Evolutionary conservation across 805 yeast species (phyloP).

Genomic region (Metschnikowia orientalis): DNA sequence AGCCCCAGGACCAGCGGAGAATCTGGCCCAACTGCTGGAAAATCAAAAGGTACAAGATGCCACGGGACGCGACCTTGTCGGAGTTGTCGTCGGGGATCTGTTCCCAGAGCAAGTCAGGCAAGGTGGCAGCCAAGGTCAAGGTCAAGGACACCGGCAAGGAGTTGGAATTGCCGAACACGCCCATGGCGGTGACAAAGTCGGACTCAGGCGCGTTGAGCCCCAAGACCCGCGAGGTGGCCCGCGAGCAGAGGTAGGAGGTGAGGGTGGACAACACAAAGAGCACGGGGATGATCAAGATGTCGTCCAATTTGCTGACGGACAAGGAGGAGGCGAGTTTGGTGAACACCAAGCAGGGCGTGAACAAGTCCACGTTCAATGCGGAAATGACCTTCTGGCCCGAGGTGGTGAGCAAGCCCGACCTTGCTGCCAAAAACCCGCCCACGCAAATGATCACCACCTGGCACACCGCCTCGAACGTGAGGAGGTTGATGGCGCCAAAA

Average conservation of each 20-base stretch:
- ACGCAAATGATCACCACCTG: conserved; percentile 85
- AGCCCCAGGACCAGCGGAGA: conserved; percentile 86
- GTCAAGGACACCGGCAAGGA: conserved; percentile 91
- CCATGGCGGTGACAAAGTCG: conserved; percentile 94
- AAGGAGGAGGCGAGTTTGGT: conserved; percentile 67
- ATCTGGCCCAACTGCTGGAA: conserved; percentile 83
- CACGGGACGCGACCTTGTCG: conserved; percentile 73
- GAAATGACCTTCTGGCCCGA: conserved; percentile 76
- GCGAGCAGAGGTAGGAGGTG: conserved; percentile 65
- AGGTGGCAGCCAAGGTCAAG: conserved; percentile 68
- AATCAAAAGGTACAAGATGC: conserved; percentile 65
- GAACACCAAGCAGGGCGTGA: conserved; percentile 94
- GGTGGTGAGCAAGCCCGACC: conserved; percentile 61
- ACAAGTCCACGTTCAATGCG: conserved; percentile 77
- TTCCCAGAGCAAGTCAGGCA: conserved; percentile 75
- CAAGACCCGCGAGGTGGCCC: conserved; percentile 48
- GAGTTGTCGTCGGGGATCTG: conserved; percentile 61
- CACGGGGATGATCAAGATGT: conserved; percentile 78
- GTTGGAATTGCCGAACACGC: conserved; percentile 93
- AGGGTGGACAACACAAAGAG: conserved; percentile 79
- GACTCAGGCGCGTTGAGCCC: conserved; percentile 67
- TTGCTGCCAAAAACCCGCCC: conserved; percentile 83
- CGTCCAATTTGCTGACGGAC: conserved; percentile 71
- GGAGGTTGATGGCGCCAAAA: conserved; percentile 46
- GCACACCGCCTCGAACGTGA: conserved; percentile 86